Conservation (phyloP, 2,329 filamentous ascomycete species). For the Hypomyces rosellus region DNA sequence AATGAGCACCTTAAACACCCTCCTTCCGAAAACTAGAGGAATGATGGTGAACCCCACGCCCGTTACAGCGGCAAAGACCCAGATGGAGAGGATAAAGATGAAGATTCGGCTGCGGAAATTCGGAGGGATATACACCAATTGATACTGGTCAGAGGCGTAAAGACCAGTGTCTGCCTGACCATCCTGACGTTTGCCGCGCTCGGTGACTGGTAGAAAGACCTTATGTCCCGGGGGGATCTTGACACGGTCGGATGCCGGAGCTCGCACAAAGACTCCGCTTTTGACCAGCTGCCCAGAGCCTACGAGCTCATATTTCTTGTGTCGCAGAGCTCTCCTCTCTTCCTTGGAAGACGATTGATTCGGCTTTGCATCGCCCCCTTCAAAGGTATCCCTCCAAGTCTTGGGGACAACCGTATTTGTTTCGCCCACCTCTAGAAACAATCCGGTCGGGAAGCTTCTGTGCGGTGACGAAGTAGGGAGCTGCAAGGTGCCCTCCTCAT, state of each 20-base stretch:
- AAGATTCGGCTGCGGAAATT: slow-evolving; percentile 75
- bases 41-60: slow-evolving; percentile 81
- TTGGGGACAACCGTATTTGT: slow-evolving; percentile 41
- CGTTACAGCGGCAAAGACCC: slow-evolving; percentile 85
- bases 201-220: slow-evolving; percentile 72
- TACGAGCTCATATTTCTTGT: slow-evolving; percentile 42
- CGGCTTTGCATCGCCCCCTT: slow-evolving; percentile 41
- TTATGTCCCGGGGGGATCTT: slow-evolving; percentile 78
- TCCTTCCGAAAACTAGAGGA: slow-evolving; percentile 77
- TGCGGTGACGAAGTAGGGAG: slow-evolving; percentile 32
- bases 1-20: slow-evolving; percentile 66
- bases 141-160: slow-evolving; percentile 56
- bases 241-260: slow-evolving; percentile 92
- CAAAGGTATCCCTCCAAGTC: slow-evolving; percentile 53
- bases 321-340: slow-evolving; percentile 31
- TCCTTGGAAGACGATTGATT: slow-evolving; percentile 27
- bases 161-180: slow-evolving; percentile 46
- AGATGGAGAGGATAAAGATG: slow-evolving; percentile 82
- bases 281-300: slow-evolving; percentile 49
- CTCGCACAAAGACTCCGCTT: slow-evolving; percentile 78
- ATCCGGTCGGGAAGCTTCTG: slow-evolving; percentile 26
- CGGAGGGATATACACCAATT: slow-evolving; percentile 75
- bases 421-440: slow-evolving; percentile 42
- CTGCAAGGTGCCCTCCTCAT: slow-evolving; percentile 71
- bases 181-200: slow-evolving; percentile 55